Evolutionary conservation across 345 rosid genomes (phyloP).

Genomic region (Sonneratia alba): DNA sequence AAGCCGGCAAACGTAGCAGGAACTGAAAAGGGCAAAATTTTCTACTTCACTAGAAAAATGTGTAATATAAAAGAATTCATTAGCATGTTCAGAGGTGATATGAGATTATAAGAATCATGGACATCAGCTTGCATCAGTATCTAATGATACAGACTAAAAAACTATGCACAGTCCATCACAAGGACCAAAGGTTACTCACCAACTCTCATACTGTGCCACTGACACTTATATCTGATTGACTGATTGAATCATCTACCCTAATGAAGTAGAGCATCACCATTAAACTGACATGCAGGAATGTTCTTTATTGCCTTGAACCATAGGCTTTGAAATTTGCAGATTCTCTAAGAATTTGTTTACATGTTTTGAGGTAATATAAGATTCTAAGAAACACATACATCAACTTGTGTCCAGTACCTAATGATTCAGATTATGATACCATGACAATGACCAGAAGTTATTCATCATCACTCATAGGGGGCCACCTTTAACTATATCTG

Average conservation of each 20-base stretch:
- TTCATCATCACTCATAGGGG: neutral
- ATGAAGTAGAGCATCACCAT: no score
- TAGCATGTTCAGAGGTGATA: neutral
- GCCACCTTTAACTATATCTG: neutral
- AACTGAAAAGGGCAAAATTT: neutral
- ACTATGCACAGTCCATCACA: no score
- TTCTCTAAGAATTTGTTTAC: neutral
- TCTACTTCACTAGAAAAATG: neutral
- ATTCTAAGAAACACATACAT: neutral
- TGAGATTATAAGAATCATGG: neutral
- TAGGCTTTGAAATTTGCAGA: no score
- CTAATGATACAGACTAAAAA: neutral
- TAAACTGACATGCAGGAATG: no score
- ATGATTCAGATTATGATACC: neutral
- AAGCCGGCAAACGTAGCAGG: neutral
- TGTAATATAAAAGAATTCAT: neutral
- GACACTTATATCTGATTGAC: no score
- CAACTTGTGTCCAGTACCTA: neutral
- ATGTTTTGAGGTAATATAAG: neutral
- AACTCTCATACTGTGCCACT: no score
- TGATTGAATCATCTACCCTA: no score
- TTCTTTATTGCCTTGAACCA: no score
- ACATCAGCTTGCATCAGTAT: neutral
- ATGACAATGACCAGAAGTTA: neutral
- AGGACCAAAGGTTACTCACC: no score